Conservation (phyloP, 495 filamentous ascomycete genomes). For the Talaromyces stipitatus region DNA sequence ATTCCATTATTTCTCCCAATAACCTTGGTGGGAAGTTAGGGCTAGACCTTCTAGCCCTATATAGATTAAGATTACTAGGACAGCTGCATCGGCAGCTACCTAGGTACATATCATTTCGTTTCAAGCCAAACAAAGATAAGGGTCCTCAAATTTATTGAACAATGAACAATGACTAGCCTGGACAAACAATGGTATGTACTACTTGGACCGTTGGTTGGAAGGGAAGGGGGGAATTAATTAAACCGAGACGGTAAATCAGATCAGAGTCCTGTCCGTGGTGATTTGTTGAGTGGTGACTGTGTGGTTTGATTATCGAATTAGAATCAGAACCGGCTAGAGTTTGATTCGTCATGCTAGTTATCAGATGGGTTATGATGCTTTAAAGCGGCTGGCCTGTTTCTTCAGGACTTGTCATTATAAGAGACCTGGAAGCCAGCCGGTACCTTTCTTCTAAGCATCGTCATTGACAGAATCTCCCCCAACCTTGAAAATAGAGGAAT, state of each 20-base stretch:
- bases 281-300: no score
- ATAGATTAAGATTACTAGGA: not conserved
- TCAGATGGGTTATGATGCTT: no score
- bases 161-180: not conserved
- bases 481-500: no score
- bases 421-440: not conserved
- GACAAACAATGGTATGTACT: no score
- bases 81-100: not conserved
- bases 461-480: not conserved
- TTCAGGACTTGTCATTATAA: no score
- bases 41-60: not conserved
- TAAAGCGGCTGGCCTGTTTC: no score
- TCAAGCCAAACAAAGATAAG: not conserved
- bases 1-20: not conserved
- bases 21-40: not conserved
- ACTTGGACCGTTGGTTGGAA: no score
- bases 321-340: no score
- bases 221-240: no score
- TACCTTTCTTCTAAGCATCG: not conserved
- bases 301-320: no score
- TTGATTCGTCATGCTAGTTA: no score
- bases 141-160: not conserved
- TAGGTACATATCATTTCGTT: not conserved
- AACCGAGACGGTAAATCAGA: not conserved
- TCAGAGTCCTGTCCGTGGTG: not conserved